phyloP scores from a whole-genome alignment of 768 basidiomycete species.

The Gloeopeniophorella convolvens region DNA sequence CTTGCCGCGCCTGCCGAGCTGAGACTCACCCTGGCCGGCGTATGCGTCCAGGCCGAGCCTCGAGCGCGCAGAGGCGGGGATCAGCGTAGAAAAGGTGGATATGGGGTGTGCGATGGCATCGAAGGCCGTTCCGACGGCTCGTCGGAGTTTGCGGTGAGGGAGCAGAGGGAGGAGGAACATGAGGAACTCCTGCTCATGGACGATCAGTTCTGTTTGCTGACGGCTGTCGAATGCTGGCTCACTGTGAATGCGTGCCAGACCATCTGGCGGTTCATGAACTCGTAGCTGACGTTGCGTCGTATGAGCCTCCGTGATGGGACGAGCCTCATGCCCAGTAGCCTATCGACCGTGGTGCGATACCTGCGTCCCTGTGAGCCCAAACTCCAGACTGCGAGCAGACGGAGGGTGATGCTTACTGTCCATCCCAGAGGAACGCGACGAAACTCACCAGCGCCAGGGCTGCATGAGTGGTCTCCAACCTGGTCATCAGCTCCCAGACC shows the following conservation, averaged over 20 bases:
- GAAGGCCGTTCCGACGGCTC: constrained; percentile 34
- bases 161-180: constrained; percentile 87
- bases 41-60: constrained; percentile 14
- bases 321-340: constrained; percentile 68
- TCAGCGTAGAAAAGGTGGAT: constrained; percentile 23
- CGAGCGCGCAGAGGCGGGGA: constrained; percentile 31
- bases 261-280: constrained; percentile 99
- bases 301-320: constrained; percentile 63
- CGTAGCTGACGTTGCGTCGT: constrained; percentile 87
- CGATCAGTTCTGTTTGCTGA: neutral
- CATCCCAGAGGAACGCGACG: constrained; percentile 77
- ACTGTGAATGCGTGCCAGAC: constrained; percentile 99
- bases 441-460: constrained; percentile 69
- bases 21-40: neutral
- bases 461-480: constrained; percentile 61
- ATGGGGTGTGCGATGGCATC: constrained; percentile 28
- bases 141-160: constrained; percentile 57
- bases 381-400: no score
- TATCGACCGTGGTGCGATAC: constrained; percentile 78
- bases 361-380: no score
- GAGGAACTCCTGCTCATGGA: constrained; percentile 81
- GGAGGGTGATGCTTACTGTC: constrained; percentile 57
- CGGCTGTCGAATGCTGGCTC: constrained; percentile 26
- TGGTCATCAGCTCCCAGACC: constrained; percentile 63
- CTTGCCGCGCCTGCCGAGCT: constrained; percentile 40